Conservation (phyloP, 768 basidiomycete species). For the Kwoniella mangroviensis region DNA sequence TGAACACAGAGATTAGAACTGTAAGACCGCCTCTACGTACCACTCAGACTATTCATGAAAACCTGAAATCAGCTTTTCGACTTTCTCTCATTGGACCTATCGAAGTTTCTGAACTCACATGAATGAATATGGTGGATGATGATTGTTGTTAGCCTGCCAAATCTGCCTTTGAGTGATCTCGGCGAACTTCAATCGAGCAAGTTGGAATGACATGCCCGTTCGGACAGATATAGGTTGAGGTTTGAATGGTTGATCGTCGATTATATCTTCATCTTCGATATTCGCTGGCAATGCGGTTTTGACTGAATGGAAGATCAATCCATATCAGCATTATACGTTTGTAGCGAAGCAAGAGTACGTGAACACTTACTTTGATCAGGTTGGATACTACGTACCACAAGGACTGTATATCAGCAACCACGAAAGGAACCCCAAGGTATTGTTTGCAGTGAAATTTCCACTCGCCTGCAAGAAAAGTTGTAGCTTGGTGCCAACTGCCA, state of each 20-base stretch:
- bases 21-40: slow-evolving; percentile 12
- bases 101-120: slow-evolving; percentile 36
- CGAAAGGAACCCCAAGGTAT: no score
- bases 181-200: slow-evolving; percentile 54
- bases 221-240: slow-evolving; percentile 47
- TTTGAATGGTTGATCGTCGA: slow-evolving; percentile 52
- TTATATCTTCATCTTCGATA: slow-evolving; percentile 57
- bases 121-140: slow-evolving; percentile 56
- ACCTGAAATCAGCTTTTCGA: background rate
- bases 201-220: slow-evolving; percentile 57
- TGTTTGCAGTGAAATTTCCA: background rate
- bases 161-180: slow-evolving; percentile 57
- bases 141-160: slow-evolving; percentile 55
- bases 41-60: slow-evolving; percentile 20
- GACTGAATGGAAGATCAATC: slow-evolving; percentile 33
- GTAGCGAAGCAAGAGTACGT: background rate
- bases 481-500: slow-evolving; percentile 57
- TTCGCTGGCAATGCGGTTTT: slow-evolving; percentile 58
- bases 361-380: slow-evolving; percentile 57
- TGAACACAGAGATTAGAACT: no score
- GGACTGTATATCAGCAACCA: background rate
- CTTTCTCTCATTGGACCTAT: no score
- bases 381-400: slow-evolving; percentile 41
- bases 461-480: slow-evolving; percentile 46
- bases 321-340: no score